Conservation (phyloP, 495 filamentous ascomycete species). For the Podospora tetraspora region DNA sequence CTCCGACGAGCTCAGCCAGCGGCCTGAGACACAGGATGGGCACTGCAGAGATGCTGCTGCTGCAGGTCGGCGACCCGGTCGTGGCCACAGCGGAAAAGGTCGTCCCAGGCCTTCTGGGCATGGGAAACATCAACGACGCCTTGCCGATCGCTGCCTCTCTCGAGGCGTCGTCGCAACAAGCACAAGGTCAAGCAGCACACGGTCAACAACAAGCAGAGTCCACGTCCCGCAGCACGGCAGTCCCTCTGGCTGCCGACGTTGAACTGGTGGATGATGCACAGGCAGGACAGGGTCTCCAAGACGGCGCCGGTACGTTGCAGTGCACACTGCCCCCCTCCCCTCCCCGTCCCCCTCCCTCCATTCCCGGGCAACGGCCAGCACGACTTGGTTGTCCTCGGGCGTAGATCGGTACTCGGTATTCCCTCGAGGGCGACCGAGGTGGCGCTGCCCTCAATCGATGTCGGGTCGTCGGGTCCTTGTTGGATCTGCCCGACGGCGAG, state of each 20-base stretch:
- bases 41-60: conserved; percentile 1
- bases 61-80: neutral
- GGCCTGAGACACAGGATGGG: conserved; percentile 10
- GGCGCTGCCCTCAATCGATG: neutral
- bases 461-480: neutral
- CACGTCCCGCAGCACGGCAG: neutral
- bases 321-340: neutral
- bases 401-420: neutral
- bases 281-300: neutral
- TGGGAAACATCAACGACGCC: conserved; percentile 12
- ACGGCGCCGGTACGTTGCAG: conserved; percentile 1
- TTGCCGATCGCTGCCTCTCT: conserved; percentile 18
- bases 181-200: neutral
- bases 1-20: neutral
- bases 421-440: neutral
- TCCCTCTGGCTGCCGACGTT: neutral
- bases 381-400: neutral
- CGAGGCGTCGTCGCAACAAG: conserved; percentile 2
- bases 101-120: neutral
- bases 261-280: neutral
- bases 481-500: neutral
- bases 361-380: neutral
- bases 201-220: neutral
- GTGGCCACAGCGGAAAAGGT: neutral
- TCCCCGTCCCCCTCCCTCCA: neutral